Evolutionary conservation across 768 basidiomycete species (phyloP), one percentile per base, ranked within the genome.

Genomic region (Mycena olivaceomarginata): DNA sequence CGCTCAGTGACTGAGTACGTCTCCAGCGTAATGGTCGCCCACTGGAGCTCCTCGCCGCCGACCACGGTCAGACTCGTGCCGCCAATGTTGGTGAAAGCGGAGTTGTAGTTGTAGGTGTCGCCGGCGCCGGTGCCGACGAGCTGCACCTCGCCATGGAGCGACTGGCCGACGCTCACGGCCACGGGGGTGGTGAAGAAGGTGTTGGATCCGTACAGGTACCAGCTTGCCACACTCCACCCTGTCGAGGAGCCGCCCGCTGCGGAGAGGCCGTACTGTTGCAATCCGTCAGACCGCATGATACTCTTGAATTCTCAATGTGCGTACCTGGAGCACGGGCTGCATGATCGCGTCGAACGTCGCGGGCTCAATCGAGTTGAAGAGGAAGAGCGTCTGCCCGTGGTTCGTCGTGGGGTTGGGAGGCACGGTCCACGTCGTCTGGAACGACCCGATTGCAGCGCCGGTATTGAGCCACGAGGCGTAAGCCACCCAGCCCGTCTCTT

Each of bases 301-400:
- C 4, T 40, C 6, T 41, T 20, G 18, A 2, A 45, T 4, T 16
- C 51, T 25, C 8, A n/a, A n/a, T 18, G 18, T 13, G 46, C 46
- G 20, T 18, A 74, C 67, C 65, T 78, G 77, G 31, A 78, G 73
- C 18, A 74, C 74, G 0, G 77, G 70, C 45, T 75, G 74, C 31
- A 78, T 6, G 16, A 78, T 71, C 7, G 45, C 64, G 45, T 41
- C 31, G 7, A 63, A 39, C 20, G 16, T 39, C 10, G 25, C 37
- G 20, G 74, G 65, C 53, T 71, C 63, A 4, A 78, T 60, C 0
- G 70, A n/a, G 22, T 69, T 78, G 73, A 75, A 78, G 37, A 78
- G 65, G 39, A 59, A 78, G n/a, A 74, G 45, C 4, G 39, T 39
- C 73, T 78, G 77, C 0, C 45, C 60, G 51, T 67, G 20, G 20